phyloP scores from a whole-genome alignment of 805 yeast genomes.

The Kazachstania africana region DNA sequence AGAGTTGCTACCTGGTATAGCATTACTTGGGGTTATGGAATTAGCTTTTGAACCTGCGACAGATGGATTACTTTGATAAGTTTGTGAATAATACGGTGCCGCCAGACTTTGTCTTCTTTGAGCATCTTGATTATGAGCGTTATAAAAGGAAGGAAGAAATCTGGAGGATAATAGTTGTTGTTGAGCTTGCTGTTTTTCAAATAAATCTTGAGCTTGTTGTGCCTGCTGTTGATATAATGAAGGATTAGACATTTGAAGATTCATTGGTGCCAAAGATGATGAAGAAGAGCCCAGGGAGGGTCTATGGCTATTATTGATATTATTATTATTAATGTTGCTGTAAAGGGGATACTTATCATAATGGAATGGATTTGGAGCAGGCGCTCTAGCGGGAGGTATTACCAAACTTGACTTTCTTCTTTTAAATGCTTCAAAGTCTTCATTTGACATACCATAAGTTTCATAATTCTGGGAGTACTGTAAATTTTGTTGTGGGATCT shows the following conservation, averaged over 20 bases:
- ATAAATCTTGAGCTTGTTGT: constrained; percentile 1
- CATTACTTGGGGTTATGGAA: not conserved
- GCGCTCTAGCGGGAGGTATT: constrained; percentile 35
- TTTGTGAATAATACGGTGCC: constrained; percentile 4
- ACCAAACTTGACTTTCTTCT: constrained; percentile 27
- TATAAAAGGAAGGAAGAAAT: constrained; percentile 12
- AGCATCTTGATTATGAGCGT: constrained; percentile 19
- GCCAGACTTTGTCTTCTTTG: constrained; percentile 31
- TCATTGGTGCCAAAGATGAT: constrained; percentile 4
- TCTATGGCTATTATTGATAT: not conserved
- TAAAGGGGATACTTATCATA: constrained; percentile 14
- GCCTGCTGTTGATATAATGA: constrained; percentile 1
- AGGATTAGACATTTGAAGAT: constrained; percentile 1
- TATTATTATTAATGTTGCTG: not conserved
- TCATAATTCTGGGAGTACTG: not conserved
- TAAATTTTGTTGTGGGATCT: constrained; percentile 1
- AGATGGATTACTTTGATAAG: not conserved
- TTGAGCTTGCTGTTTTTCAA: constrained; percentile 6
- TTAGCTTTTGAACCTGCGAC: constrained; percentile 3
- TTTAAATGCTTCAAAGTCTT: constrained; percentile 6
- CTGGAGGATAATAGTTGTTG: constrained; percentile 11
- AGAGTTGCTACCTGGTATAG: not conserved
- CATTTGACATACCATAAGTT: not conserved
- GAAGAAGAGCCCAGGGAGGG: constrained; percentile 4
- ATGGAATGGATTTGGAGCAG: constrained; percentile 30